A percentile compares a stretch with the other conserved stretches of the same genome.
Conservation (phyloP, 2,329 filamentous ascomycete genomes). For the Fusarium fujikuroi region DNA sequence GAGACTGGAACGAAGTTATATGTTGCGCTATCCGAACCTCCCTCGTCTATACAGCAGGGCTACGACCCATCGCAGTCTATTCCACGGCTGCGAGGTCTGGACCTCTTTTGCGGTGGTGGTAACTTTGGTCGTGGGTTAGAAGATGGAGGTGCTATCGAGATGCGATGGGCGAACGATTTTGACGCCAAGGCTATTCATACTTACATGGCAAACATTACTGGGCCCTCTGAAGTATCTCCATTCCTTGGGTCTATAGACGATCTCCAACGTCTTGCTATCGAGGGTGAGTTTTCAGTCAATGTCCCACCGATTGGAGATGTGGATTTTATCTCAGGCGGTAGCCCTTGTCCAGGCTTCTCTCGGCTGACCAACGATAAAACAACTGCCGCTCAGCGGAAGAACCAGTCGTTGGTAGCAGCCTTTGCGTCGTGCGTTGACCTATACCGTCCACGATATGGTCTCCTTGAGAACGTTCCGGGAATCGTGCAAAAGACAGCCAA, state of each 20-base stretch:
- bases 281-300: constrained; percentile 56
- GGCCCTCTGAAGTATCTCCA: constrained; percentile 57
- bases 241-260: constrained; percentile 80
- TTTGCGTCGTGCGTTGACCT: constrained; percentile 80
- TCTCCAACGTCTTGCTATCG: constrained; percentile 66
- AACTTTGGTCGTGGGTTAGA: constrained; percentile 82
- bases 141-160: constrained; percentile 73
- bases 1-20: constrained; percentile 15
- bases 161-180: constrained; percentile 76
- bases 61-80: constrained; percentile 57
- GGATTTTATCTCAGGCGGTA: constrained; percentile 76
- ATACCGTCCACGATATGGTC: constrained; percentile 77
- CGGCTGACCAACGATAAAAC: constrained; percentile 67
- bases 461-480: constrained; percentile 80
- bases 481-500: constrained; percentile 65
- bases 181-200: constrained; percentile 73
- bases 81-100: constrained; percentile 67
- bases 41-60: constrained; percentile 61
- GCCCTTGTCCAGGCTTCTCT: constrained; percentile 83
- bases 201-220: constrained; percentile 73
- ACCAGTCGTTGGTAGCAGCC: constrained; percentile 81
- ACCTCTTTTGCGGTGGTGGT: constrained; percentile 82
- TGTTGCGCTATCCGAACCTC: constrained; percentile 52
- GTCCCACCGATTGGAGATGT: constrained; percentile 72
- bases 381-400: constrained; percentile 67